Conservation (phyloP, 202 grass and related monocot species). For the Eragrostis tef region DNA sequence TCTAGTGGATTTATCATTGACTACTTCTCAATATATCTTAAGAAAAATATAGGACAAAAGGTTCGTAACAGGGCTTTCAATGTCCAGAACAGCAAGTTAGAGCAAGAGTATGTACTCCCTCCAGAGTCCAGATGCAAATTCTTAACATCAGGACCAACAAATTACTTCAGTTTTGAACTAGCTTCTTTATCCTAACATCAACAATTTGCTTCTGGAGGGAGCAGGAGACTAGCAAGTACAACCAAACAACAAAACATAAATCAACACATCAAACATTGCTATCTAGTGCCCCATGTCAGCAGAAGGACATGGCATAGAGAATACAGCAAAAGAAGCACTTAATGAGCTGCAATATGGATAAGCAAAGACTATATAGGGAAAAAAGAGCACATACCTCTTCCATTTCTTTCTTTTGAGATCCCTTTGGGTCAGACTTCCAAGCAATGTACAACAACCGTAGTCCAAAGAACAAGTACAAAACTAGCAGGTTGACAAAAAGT, state of each 20-base stretch:
- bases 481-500: constrained; percentile 49
- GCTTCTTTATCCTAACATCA: too few relatives aligned
- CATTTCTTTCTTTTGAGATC: constrained; percentile 89
- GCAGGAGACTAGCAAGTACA: neutral
- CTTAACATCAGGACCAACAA: too few relatives aligned
- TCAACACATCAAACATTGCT: neutral
- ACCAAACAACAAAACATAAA: constrained; percentile 20
- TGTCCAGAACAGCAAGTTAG: constrained; percentile 1
- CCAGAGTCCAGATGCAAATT: too few relatives aligned
- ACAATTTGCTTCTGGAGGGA: neutral
- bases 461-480: constrained; percentile 89
- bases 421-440: constrained; percentile 80
- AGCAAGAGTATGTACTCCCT: neutral
- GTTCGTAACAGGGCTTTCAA: neutral
- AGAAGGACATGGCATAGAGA: neutral
- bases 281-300: neutral
- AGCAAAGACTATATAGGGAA: constrained; percentile 22
- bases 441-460: constrained; percentile 90
- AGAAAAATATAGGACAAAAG: neutral
- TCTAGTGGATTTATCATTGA: neutral
- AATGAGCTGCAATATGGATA: neutral
- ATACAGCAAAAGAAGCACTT: neutral
- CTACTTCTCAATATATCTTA: neutral
- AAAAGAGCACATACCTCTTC: constrained; percentile 70
- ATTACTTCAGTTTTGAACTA: too few relatives aligned